phyloP scores from a whole-genome alignment of 805 yeast genomes.

The Wickerhamiella shivajii region DNA sequence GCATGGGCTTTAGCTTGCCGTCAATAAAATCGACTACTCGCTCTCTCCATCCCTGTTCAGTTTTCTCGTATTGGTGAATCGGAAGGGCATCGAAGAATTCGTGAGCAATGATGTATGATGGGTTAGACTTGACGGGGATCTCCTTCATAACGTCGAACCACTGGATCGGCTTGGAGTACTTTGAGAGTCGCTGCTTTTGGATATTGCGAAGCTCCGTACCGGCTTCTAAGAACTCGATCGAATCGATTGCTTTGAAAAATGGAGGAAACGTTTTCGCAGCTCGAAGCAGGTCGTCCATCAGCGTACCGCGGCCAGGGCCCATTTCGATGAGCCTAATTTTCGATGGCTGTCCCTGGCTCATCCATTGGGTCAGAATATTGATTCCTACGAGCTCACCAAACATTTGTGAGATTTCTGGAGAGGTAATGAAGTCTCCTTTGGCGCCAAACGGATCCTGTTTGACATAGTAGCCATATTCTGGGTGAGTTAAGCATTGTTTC shows the following conservation, averaged over 20 bases:
- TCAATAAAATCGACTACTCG: conserved; percentile 42
- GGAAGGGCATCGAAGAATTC: conserved; percentile 85
- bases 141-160: conserved; percentile 24
- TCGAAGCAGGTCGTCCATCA: conserved; percentile 49
- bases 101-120: conserved; percentile 64
- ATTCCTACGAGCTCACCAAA: conserved; percentile 77
- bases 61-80: conserved; percentile 45
- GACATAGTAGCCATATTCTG: conserved; percentile 65
- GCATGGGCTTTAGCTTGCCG: conserved; percentile 11
- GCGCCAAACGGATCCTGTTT: conserved; percentile 57
- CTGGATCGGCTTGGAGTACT: conserved; percentile 36
- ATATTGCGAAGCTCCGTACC: conserved; percentile 45
- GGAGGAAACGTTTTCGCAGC: conserved; percentile 19
- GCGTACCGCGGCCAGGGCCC: conserved; percentile 78
- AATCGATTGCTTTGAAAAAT: conserved; percentile 25
- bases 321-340: conserved; percentile 48
- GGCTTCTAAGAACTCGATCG: conserved; percentile 52
- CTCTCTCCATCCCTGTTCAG: conserved; percentile 67
- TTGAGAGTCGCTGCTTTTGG: conserved; percentile 39
- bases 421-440: conserved; percentile 65
- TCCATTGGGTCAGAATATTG: conserved; percentile 44
- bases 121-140: conserved; percentile 23
- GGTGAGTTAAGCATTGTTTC: conserved; percentile 70
- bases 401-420: conserved; percentile 77
- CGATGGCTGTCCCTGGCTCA: conserved; percentile 38